Base-by-base conservation (phyloP, 805 yeast genomes). In the Wickerhamomyces strasburgensis region DNA sequence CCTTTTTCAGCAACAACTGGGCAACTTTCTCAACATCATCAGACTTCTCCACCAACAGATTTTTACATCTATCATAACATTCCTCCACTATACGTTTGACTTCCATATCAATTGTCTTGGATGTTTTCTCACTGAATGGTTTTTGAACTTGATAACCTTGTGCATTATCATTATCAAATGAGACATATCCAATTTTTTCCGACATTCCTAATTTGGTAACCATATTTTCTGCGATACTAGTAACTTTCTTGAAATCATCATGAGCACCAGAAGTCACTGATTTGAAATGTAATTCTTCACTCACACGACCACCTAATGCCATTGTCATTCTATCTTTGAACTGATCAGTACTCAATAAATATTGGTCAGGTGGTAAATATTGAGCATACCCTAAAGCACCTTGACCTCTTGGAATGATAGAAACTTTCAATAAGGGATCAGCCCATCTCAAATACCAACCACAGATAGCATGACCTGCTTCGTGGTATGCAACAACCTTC, bases 361-460 rank as follows among this genome's bases (percentile, higher is more conserved):
- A 85, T 51, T 82, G 83, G 60, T 89, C 97, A 19, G 88, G 85
- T 14, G 97, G 97, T 44, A 89, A 68, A 55, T 88, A 85, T 61
- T 89, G 96, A 4, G 97, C 96, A 59, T 89, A 88, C n/a, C 97
- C 97, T 38, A 88, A 67, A 11, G 96, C 95, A 34, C 95, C 96
- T 60, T 84, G 85, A 16, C 96, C 96, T 61, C 95, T 78, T 39
- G 97, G 97, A 44, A 88, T 85, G 49, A 88, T 88, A 15, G 95
- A 83, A n/a, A 88, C 96, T 61, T 88, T 88, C 41, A 89, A 73
- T 42, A 88, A 66, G 6, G 97, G 97, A 58, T 88, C 95, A 9
- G 97, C 96, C 64, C 66, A 78, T 62, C 79, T 75, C 55, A 88
- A 69, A 57, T 68, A 86, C 97, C 96, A 89, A 16, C 96, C 97